Conservation (phyloP, 768 basidiomycete genomes). For the Pleurotus eryngii region DNA sequence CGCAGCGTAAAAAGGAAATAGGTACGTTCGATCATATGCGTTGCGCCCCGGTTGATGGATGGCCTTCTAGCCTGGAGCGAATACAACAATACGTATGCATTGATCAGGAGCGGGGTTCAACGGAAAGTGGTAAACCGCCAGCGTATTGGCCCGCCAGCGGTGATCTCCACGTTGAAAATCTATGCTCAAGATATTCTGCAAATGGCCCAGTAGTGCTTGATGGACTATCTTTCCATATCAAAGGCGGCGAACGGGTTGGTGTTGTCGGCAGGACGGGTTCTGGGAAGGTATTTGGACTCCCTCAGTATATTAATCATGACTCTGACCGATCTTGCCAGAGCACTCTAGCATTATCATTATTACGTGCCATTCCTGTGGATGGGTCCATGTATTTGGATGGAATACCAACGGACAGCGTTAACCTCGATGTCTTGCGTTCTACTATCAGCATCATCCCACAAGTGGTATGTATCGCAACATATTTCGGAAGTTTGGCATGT, state of each 20-base stretch:
- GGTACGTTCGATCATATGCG: slow-evolving; percentile 12
- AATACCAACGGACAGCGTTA: slow-evolving; percentile 41
- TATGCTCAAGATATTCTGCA: slow-evolving; percentile 55
- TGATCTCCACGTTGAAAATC: slow-evolving; percentile 46
- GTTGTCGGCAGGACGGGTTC: slow-evolving; percentile 46
- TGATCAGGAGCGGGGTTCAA: slow-evolving; percentile 50
- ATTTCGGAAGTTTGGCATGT: not conserved
- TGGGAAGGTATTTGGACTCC: slow-evolving; percentile 31
- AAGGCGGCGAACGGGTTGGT: slow-evolving; percentile 56
- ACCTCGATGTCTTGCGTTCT: slow-evolving; percentile 52
- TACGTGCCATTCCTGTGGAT: slow-evolving; percentile 55
- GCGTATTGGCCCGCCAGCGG: slow-evolving; percentile 68
- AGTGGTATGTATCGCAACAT: slow-evolving; percentile 25
- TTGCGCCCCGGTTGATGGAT: not conserved
- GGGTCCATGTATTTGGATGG: slow-evolving; percentile 59
- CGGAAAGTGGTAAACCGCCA: slow-evolving; percentile 45
- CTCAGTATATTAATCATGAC: not conserved
- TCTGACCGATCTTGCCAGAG: slow-evolving; percentile 27
- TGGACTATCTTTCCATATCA: slow-evolving; percentile 48
- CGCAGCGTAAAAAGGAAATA: slow-evolving; percentile 19
- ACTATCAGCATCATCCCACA: slow-evolving; percentile 62
- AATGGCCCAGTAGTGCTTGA: slow-evolving; percentile 53
- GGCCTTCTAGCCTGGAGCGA: slow-evolving; percentile 51
- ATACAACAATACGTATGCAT: slow-evolving; percentile 63
- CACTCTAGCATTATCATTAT: slow-evolving; percentile 53